phyloP scores from a whole-genome alignment of 306 rosid genomes.

The Alnus rubra region DNA sequence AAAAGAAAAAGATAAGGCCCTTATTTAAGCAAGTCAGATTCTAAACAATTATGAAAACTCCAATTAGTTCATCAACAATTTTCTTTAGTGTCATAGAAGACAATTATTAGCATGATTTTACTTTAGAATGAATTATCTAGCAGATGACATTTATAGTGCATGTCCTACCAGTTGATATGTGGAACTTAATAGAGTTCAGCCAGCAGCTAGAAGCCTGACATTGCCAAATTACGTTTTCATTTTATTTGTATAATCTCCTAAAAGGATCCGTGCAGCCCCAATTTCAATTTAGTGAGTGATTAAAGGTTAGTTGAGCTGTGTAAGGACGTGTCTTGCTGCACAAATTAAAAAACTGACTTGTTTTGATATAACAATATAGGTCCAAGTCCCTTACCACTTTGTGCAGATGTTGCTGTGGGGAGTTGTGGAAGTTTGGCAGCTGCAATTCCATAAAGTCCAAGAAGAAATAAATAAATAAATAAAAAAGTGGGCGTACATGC shows the following conservation, averaged over 20 bases:
- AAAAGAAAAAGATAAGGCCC: too few species aligned
- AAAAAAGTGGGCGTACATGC: background rate
- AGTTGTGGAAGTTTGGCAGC: conserved; percentile 54
- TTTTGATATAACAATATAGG: background rate
- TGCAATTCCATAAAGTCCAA: conserved; percentile 30
- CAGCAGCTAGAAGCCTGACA: background rate
- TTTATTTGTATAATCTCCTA: too few species aligned
- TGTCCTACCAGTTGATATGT: background rate
- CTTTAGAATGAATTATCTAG: background rate
- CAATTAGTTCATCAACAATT: background rate
- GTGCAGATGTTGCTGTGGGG: conserved; percentile 54
- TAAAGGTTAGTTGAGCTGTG: background rate
- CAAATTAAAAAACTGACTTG: conserved; percentile 4
- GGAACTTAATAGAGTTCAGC: background rate
- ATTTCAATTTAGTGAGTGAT: background rate
- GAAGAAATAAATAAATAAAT: conserved; percentile 10
- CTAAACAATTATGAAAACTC: background rate
- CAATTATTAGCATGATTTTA: background rate
- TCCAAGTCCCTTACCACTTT: conserved; percentile 39
- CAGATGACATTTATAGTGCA: background rate
- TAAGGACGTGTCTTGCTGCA: background rate
- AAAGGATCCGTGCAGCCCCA: background rate
- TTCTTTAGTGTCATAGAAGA: background rate
- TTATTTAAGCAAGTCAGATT: background rate
- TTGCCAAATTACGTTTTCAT: too few species aligned